A percentile compares a stretch with the other conserved stretches of the same genome.
These are phyloP conservation scores for Athelia sp. DNA, from an alignment of 1,284 basidiomycete species.

Conservation along the genomic window DNA sequence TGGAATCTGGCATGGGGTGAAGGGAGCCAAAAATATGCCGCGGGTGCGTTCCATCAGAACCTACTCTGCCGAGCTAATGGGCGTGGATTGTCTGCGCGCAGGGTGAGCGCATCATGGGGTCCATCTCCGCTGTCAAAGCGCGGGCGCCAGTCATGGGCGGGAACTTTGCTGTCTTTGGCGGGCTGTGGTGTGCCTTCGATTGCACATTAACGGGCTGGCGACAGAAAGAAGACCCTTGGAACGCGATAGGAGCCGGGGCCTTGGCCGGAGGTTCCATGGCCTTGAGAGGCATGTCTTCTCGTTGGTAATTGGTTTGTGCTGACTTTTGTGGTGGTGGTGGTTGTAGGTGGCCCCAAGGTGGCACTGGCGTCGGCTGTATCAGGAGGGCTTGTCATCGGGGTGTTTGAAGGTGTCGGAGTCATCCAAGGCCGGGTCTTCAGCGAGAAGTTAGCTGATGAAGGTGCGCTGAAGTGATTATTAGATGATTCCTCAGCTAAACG, in stretches of 20 bases:
- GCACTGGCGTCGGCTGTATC: slow-evolving; percentile 90
- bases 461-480: too few relatives aligned
- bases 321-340: neutral
- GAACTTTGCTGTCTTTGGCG: slow-evolving; percentile 99
- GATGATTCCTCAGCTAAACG: too few relatives aligned
- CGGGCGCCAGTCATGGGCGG: slow-evolving; percentile 97
- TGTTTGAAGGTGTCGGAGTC: slow-evolving; percentile 94
- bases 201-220: slow-evolving; percentile 96
- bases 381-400: slow-evolving; percentile 94
- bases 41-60: slow-evolving; percentile 58
- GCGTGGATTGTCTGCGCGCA: too few relatives aligned
- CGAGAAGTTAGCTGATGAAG: slow-evolving; percentile 54
- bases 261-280: slow-evolving; percentile 97
- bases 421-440: slow-evolving; percentile 81
- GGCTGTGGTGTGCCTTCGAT: slow-evolving; percentile 96
- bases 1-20: slow-evolving; percentile 98
- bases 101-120: slow-evolving; percentile 91
- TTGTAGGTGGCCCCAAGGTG: slow-evolving; percentile 87
- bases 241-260: slow-evolving; percentile 97
- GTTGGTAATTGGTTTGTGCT: too few relatives aligned
- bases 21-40: slow-evolving; percentile 96
- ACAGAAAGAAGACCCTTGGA: slow-evolving; percentile 99
- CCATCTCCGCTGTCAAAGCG: slow-evolving; percentile 95
- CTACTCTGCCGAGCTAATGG: too few relatives aligned
- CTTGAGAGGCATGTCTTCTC: neutral